Conservation (phyloP, 2,329 filamentous ascomycete genomes). For the Aspergillus oerlinghausenensis region DNA sequence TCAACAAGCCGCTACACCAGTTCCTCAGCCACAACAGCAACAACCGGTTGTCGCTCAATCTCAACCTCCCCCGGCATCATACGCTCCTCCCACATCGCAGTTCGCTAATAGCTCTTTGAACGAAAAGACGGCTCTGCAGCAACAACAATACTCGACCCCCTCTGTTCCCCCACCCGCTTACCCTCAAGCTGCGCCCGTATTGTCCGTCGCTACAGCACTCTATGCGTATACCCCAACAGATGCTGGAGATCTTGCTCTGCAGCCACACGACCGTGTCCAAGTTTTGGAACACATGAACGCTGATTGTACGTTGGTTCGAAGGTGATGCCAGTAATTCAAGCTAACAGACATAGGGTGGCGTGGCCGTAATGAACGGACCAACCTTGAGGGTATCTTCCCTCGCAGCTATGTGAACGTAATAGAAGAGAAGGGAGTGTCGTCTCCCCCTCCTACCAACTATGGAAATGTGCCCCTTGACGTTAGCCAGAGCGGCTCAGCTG, state of each 20-base stretch:
- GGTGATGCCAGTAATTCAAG: not conserved
- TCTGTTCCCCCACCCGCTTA: constrained; percentile 52
- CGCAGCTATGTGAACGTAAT: constrained; percentile 74
- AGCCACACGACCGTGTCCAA: constrained; percentile 72
- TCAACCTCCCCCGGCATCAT: constrained; percentile 31
- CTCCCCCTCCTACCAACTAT: constrained; percentile 40
- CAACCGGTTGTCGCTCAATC: constrained; percentile 16
- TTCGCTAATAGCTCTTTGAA: constrained; percentile 36
- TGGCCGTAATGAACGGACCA: constrained; percentile 78
- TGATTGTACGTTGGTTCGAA: constrained; percentile 57
- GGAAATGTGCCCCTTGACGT: constrained; percentile 72
- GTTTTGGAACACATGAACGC: constrained; percentile 92
- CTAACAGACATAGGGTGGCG: constrained; percentile 57
- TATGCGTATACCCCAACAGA: constrained; percentile 80
- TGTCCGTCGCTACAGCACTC: constrained; percentile 72
- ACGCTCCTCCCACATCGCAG: constrained; percentile 36
- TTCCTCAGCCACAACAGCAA: constrained; percentile 22
- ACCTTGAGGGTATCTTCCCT: constrained; percentile 90
- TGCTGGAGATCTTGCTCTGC: constrained; percentile 73
- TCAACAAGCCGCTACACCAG: constrained; percentile 8
- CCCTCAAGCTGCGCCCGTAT: constrained; percentile 47
- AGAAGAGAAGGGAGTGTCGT: constrained; percentile 54
- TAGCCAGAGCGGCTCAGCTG: constrained; percentile 51
- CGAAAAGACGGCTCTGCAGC: constrained; percentile 36
- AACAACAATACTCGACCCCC: constrained; percentile 38